Conservation (phyloP, 805 yeast species). For the Wickerhamiella kurtzmanii region DNA sequence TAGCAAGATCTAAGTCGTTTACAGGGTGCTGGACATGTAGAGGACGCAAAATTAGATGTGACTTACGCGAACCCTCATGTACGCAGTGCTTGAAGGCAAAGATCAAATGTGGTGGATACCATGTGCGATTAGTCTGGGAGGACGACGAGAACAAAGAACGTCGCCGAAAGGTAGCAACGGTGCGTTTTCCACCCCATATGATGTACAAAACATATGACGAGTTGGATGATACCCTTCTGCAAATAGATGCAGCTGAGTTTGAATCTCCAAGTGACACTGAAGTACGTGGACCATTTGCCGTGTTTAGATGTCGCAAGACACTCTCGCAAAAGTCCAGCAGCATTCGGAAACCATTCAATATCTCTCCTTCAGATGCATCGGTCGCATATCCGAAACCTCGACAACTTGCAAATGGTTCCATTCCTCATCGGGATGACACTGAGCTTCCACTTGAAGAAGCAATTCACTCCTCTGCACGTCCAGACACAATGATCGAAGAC, state of each 20-base stretch:
- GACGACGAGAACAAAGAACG: conserved; percentile 7
- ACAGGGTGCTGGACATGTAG: conserved; percentile 86
- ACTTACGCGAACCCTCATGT: conserved; percentile 56
- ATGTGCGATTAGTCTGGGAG: conserved; percentile 63
- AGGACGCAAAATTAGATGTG: conserved; percentile 67
- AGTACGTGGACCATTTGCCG: conserved; percentile 70
- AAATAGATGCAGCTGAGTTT: conserved; percentile 34
- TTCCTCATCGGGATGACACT: no score
- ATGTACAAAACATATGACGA: conserved; percentile 64
- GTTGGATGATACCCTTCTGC: conserved; percentile 56
- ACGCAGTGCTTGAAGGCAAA: conserved; percentile 53
- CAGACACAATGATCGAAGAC: no score
- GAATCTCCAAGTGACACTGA: conserved; percentile 34
- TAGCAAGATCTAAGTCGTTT: conserved; percentile 48
- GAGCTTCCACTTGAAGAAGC: no score
- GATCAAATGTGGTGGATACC: conserved; percentile 67
- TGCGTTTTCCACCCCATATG: conserved; percentile 48
- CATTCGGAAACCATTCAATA: no score
- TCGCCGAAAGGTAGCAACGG: conserved; percentile 51
- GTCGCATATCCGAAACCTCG: no score
- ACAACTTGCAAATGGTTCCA: no score
- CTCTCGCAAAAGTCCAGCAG: background rate
- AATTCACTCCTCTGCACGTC: no score
- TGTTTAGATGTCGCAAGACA: conserved; percentile 38
- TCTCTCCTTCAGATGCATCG: no score